These are phyloP conservation scores for Prunus davidiana DNA, from an alignment of 306 rosid species.

Conservation along the genomic window DNA sequence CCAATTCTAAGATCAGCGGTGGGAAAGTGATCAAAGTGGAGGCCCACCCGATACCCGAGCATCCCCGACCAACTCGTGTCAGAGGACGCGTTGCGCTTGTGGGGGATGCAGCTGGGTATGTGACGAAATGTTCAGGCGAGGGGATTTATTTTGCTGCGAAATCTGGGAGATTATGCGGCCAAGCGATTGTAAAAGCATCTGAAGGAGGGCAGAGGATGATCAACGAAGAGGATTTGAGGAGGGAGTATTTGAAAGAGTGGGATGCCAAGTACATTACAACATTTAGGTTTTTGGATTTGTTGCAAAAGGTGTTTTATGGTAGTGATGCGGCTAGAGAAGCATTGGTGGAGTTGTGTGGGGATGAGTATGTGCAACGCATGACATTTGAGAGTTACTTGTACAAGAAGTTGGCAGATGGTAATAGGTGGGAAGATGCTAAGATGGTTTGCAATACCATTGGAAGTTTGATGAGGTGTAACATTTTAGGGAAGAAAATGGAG, in stretches of 20 bases:
- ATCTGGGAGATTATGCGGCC: slow-evolving; percentile 79
- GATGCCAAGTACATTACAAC: slow-evolving; percentile 53
- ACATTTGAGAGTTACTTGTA: slow-evolving; percentile 85
- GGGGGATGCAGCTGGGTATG: slow-evolving; percentile 90
- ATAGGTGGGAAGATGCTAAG: slow-evolving; percentile 58
- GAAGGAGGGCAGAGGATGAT: slow-evolving; percentile 71
- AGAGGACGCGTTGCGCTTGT: slow-evolving; percentile 81
- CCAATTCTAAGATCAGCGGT: slow-evolving; percentile 49
- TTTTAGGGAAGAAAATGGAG: slow-evolving; percentile 35
- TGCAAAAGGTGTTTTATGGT: slow-evolving; percentile 82
- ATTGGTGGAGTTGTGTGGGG: slow-evolving; percentile 87
- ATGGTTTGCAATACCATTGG: slow-evolving; percentile 57
- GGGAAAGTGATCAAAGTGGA: slow-evolving; percentile 77
- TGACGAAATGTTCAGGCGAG: slow-evolving; percentile 83
- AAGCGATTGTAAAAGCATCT: slow-evolving; percentile 61
- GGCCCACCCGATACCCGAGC: slow-evolving; percentile 93
- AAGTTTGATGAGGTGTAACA: slow-evolving; percentile 59
- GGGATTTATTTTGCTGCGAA: slow-evolving; percentile 85
- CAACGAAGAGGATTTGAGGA: slow-evolving; percentile 57
- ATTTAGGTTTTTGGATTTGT: slow-evolving; percentile 65
- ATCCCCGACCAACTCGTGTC: slow-evolving; percentile 64
- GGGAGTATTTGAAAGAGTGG: slow-evolving; percentile 82
- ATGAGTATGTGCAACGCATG: slow-evolving; percentile 93
- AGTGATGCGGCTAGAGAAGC: slow-evolving; percentile 78
- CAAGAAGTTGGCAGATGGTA: slow-evolving; percentile 62